Base-by-base conservation (phyloP, 2,329 filamentous ascomycete species). In the Fusarium floridanum region DNA sequence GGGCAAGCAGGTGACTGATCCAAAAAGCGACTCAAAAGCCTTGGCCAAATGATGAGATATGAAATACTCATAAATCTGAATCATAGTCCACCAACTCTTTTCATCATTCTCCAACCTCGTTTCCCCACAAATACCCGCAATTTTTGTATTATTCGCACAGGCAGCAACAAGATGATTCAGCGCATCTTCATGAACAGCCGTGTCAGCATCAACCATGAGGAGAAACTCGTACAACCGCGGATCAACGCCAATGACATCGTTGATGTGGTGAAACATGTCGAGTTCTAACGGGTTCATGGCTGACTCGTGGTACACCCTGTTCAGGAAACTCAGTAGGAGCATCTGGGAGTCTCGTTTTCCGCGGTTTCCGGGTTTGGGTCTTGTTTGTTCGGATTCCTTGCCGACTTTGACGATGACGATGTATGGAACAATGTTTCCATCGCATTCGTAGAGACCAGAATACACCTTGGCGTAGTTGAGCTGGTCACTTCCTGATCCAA, bases 31-130 rank as follows among this genome's bases (percentile, higher is more conserved):
- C 83, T 99, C 97, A 81, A 99, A 99, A 71, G 97, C 95, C 86
- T 99, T 99, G 64, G 97, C 89, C 82, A 99, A 86, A 84, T 99
- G 94, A 88, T 99, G 97, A 36, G 97, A 98, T 81, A 99, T 99
- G 83, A 95, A 99, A 87, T 99, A 99, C 83, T 99, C 97, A 85
- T 99, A 99, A 74, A 99, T 97, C 83, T 99, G 97, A 80, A 99
- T 99, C 97, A 99, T 99, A 11, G 97, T 99, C 94, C 95, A 98
- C 95, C 95, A 98, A 79, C 92, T 95, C 76, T 92, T 90, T 78
- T 98, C 95, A 83, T 98, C 96, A 80, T 99, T 99, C 82, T 98
- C 94, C 79, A 99, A 87, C 83, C 93, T 97, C 2, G 97, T 99
- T 83, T 99, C 97, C 81, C 97, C 97, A 82, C 97, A 99, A 72